A percentile compares a stretch with the other conserved stretches of the same genome.
Evolutionary conservation across 176 grass and related monocot genomes (phyloP).

Genomic region (Zea luxurians): DNA sequence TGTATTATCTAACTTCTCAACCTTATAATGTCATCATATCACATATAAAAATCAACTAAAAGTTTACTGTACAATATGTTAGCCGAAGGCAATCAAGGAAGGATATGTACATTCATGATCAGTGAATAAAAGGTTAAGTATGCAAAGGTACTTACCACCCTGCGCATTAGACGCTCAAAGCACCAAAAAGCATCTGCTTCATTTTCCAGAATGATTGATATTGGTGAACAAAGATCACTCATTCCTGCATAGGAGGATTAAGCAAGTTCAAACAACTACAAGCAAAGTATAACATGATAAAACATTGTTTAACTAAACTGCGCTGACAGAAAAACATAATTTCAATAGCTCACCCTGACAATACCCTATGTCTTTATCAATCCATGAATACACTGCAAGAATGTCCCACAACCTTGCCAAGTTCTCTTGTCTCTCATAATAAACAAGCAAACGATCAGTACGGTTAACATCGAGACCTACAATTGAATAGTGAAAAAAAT

Average conservation of each 20-base stretch:
- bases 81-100: constrained; percentile 24
- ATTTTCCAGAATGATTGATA: constrained; percentile 87
- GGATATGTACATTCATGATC: not conserved
- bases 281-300: constrained; percentile 9
- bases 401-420: constrained; percentile 86
- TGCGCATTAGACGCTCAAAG: constrained; percentile 97
- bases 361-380: constrained; percentile 91
- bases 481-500: constrained; percentile 30
- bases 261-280: constrained; percentile 26
- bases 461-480: constrained; percentile 90
- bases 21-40: not conserved
- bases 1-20: not conserved
- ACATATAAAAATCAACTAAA: not conserved
- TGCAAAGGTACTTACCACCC: constrained; percentile 56
- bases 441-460: constrained; percentile 83
- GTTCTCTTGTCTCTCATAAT: constrained; percentile 82
- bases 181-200: constrained; percentile 99
- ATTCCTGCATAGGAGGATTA: constrained; percentile 64
- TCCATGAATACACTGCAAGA: constrained; percentile 90
- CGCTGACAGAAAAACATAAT: constrained; percentile 1
- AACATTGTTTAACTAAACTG: not conserved
- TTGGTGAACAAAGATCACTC: constrained; percentile 98
- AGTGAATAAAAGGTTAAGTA: constrained; percentile 13
- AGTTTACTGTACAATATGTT: not conserved
- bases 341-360: constrained; percentile 72